Evolutionary conservation across 495 filamentous ascomycete genomes (phyloP).

Genomic region (Hypoxylon crocopeplum): DNA sequence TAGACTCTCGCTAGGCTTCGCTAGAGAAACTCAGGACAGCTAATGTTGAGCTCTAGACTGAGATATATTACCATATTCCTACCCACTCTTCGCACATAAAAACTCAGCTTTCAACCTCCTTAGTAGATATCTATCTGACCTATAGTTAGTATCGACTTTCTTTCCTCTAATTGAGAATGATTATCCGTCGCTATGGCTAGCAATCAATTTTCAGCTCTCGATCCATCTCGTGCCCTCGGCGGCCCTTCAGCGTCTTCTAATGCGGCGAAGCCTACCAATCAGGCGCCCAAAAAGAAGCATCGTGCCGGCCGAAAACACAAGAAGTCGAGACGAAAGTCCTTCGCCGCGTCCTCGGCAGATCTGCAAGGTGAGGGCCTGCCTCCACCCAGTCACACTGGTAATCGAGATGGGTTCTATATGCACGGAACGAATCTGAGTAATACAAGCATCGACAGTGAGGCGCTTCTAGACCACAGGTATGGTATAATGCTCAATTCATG

Average conservation of each 20-base stretch:
- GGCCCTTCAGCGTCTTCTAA: conserved; percentile 26
- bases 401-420: conserved; percentile 62
- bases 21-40: conserved; percentile 1
- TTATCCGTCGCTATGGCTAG: conserved; percentile 31
- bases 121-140: no score
- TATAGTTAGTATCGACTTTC: no score
- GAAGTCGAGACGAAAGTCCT: conserved; percentile 68
- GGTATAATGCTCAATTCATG: background rate
- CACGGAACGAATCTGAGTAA: conserved; percentile 68
- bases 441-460: conserved; percentile 83
- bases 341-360: conserved; percentile 59
- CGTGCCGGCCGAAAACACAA: conserved; percentile 63
- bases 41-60: background rate
- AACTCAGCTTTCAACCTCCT: no score
- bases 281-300: conserved; percentile 48
- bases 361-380: conserved; percentile 46
- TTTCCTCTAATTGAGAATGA: conserved; percentile 7
- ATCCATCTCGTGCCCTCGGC: conserved; percentile 21
- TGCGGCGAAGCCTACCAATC: conserved; percentile 25
- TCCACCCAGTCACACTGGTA: conserved; percentile 41
- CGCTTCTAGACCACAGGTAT: conserved; percentile 81
- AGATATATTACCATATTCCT: no score
- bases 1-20: background rate
- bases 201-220: conserved; percentile 38
- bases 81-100: no score